Base-by-base conservation (phyloP, 2,329 filamentous ascomycete species). In the Nemania sp. region DNA sequence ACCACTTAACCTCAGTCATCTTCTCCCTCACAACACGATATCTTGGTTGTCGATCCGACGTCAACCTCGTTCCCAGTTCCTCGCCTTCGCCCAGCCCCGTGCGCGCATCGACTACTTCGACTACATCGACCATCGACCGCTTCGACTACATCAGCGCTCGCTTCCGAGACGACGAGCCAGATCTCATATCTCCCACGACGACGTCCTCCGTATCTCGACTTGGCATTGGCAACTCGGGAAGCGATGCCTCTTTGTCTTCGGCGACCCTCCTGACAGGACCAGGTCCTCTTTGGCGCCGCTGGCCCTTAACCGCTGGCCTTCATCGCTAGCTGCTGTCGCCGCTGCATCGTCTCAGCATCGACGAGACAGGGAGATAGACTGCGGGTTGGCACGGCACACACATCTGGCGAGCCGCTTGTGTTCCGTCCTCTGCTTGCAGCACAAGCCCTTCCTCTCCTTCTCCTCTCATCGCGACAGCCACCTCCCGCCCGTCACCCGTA, bases 241-340 rank as follows among this genome's bases (percentile, higher is more conserved):
- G 57, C 63, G 48, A 66, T 64, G 62, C 59, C 64, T 58, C 56
- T 64, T 64, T 62, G 59, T 64, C 35, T 29, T 49, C 58, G 37
- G 10, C 47, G 20, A 32, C 42, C 51, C 60, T 62, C 58, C 56
- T 62, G 40, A 64, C 37, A 51, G 54, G 63, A 64, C 57, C 39
- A 29, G 25, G 25, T 29, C 25, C 25, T 29, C 7, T 29, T 29
- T 29, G 25, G 25, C 7, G 25, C 7, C 25, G 25, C 25, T 29
- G 25, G 25, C 40, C 20, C 17, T 17, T 43, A n/a, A n/a, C 7
- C 25, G 25, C 25, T 29, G 25, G 25, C 40, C 20, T 17, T 17
- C 20, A 17, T 43, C 17, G 40, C 17, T 43, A 10, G 40, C 39
- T 40, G 40, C 5, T 21, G 40, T 20, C 17, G 18, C 17, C 20